Evolutionary conservation across 148 eudicot species (phyloP).

Genomic region (Suaeda aralocaspica): DNA sequence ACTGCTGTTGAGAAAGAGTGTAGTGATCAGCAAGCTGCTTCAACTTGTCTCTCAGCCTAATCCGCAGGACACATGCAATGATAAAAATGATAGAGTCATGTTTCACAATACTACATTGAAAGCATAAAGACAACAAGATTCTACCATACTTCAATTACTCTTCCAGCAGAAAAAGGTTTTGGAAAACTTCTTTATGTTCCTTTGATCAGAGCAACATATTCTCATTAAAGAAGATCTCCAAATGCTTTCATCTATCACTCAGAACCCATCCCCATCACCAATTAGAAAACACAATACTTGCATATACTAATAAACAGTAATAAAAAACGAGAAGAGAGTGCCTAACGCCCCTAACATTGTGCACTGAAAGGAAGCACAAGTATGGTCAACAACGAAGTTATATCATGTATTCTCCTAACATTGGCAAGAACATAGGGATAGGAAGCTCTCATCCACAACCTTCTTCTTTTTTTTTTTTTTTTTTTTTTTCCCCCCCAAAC

Average conservation of each 20-base stretch:
- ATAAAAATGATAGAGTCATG: background rate
- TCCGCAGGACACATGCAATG: background rate
- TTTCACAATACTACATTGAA: background rate
- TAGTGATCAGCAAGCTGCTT: constrained; percentile 88
- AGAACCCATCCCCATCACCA: too few species aligned
- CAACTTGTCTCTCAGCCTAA: constrained; percentile 84
- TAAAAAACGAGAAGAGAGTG: too few species aligned
- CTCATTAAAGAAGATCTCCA: background rate
- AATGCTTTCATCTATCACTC: background rate
- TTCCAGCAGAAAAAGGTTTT: background rate
- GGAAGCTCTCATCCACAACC: background rate
- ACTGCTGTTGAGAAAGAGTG: constrained; percentile 76
- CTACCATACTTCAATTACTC: background rate
- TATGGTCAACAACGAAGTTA: background rate
- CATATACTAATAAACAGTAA: too few species aligned
- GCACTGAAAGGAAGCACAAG: background rate
- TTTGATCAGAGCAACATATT: constrained; percentile 6
- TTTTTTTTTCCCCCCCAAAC: too few species aligned
- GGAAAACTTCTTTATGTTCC: background rate
- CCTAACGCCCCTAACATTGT: background rate
- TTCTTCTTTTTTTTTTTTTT: too few species aligned
- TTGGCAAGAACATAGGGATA: background rate
- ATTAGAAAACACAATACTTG: too few species aligned
- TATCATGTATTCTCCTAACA: background rate
- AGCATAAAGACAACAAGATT: background rate